Evolutionary conservation across 1,284 basidiomycete species (phyloP).

Genomic region (Ganoderma lingzhi): DNA sequence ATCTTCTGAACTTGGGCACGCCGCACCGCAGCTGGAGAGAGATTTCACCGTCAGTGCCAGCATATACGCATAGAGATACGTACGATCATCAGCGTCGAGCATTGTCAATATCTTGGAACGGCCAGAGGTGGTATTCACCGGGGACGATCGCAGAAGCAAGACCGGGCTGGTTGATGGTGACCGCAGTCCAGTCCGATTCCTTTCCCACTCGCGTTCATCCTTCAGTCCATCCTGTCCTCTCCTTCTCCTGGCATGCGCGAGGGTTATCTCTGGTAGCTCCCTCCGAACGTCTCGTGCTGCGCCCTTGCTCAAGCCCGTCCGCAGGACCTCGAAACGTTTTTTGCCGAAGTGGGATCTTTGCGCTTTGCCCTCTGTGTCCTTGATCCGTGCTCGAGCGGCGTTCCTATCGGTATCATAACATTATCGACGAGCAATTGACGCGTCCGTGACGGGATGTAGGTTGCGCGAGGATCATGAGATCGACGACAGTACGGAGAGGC

Average conservation of each 20-base stretch:
- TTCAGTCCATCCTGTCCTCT: conserved; percentile 7
- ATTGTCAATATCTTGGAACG: conserved; percentile 34
- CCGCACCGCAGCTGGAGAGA: conserved; percentile 38
- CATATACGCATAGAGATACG: conserved; percentile 20
- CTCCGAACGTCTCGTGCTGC: conserved; percentile 3
- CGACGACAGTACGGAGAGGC: conserved; percentile 1
- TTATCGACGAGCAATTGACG: neutral
- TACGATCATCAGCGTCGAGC: conserved; percentile 39
- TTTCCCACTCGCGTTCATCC: neutral
- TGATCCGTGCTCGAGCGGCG: conserved; percentile 58
- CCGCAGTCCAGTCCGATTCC: neutral
- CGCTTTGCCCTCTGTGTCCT: conserved; percentile 54
- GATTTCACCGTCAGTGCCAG: neutral
- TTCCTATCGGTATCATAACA: conserved; percentile 49
- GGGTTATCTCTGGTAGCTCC: conserved; percentile 29
- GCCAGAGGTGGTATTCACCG: conserved; percentile 10
- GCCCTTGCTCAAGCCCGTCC: conserved; percentile 43
- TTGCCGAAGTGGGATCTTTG: conserved; percentile 65
- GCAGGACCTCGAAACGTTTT: conserved; percentile 59
- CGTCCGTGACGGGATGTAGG: neutral
- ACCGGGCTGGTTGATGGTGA: neutral
- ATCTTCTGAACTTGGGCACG: conserved; percentile 20
- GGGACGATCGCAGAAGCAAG: conserved; percentile 13
- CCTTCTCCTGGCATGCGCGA: conserved; percentile 38
- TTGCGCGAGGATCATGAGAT: neutral